Percentiles rank a stretch among this genome's conserved stretches.
phyloP scores from a whole-genome alignment of 441 rosid genomes.

The Erysimum pusillum region DNA sequence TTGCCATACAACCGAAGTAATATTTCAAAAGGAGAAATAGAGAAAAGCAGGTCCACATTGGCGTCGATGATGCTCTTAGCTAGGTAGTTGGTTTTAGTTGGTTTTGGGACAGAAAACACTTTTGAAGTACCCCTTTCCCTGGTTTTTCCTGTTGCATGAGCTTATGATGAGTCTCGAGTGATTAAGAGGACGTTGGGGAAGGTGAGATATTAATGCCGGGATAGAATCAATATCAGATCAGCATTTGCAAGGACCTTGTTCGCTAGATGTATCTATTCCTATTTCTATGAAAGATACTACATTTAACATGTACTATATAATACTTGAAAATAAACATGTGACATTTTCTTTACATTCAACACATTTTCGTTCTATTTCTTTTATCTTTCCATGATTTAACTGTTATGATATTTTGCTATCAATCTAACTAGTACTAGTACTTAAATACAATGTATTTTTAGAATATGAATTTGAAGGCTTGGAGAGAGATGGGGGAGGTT shows the following conservation, averaged over 20 bases:
- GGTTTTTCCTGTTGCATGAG: background rate
- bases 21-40: background rate
- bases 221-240: background rate
- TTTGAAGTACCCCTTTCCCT: too few relatives aligned
- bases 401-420: background rate
- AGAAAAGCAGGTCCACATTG: background rate
- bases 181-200: background rate
- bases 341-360: background rate
- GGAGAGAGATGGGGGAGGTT: slow-evolving; percentile 7
- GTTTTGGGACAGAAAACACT: background rate
- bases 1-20: background rate
- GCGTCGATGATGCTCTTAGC: background rate
- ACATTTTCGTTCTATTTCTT: background rate
- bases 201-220: background rate
- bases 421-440: background rate
- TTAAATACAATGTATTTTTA: background rate
- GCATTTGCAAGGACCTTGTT: background rate
- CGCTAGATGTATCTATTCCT: background rate
- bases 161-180: background rate
- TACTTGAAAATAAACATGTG: background rate
- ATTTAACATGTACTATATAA: too few relatives aligned
- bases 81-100: too few relatives aligned
- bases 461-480: too few relatives aligned
- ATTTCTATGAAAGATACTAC: too few relatives aligned
- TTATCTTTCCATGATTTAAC: background rate